Conservation (phyloP, 176 grass and related monocot species). For the Hyparrhenia diplandra region DNA sequence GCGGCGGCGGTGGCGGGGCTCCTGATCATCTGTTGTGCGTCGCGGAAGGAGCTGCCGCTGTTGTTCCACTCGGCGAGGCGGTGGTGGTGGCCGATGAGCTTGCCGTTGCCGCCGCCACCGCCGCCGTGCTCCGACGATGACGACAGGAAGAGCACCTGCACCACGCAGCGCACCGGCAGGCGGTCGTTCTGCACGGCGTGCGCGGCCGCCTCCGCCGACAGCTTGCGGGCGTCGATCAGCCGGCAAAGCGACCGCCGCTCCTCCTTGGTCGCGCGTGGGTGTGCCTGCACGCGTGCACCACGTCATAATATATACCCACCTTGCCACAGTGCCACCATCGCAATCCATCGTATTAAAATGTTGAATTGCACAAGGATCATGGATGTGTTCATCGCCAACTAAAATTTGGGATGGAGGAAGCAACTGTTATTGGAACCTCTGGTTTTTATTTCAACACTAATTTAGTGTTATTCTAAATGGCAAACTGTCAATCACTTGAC, state of each 20-base stretch:
- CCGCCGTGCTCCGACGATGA: conserved; percentile 45
- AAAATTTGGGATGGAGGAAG: no score
- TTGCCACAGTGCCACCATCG: no score
- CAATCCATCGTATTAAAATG: no score
- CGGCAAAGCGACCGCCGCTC: conserved; percentile 70
- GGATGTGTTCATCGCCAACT: no score
- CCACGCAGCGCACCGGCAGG: conserved; percentile 70
- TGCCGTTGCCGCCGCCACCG: neutral
- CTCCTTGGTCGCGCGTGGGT: conserved; percentile 68
- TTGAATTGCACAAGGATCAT: no score
- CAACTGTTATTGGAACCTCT: no score
- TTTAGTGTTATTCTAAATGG: no score
- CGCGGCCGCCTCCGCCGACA: conserved; percentile 74
- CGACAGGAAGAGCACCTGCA: conserved; percentile 77
- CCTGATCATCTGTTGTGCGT: conserved; percentile 23
- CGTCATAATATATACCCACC: no score
- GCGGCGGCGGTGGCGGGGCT: conserved; percentile 42
- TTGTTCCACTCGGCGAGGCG: conserved; percentile 53
- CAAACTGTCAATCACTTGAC: no score
- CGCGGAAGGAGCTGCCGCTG: conserved; percentile 49
- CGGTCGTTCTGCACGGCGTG: conserved; percentile 94
- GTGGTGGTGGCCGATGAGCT: conserved; percentile 29
- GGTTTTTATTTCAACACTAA: no score
- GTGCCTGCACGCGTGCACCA: conserved; percentile 34
- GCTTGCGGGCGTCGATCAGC: conserved; percentile 83